Percentiles rank a stretch among this genome's conserved stretches.
Conservation (phyloP, 2,329 filamentous ascomycete species). For the Phialophora expanda region DNA sequence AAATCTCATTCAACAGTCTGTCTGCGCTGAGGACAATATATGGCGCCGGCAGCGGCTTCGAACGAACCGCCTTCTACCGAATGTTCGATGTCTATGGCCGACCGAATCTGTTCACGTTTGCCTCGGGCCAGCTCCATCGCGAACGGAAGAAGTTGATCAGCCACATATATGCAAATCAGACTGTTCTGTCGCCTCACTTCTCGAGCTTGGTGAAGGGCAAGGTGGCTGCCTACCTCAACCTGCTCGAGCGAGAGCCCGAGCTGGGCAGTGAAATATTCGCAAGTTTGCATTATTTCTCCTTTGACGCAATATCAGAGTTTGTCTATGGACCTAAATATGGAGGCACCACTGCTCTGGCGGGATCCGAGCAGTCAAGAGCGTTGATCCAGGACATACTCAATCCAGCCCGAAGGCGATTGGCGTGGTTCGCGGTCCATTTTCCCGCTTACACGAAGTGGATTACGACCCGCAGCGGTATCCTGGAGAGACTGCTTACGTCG, state of each 20-base stretch:
- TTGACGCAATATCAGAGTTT: constrained; percentile 60
- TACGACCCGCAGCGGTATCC: constrained; percentile 50
- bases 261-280: constrained; percentile 53
- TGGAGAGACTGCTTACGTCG: constrained; percentile 45
- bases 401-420: constrained; percentile 52
- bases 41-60: constrained; percentile 59
- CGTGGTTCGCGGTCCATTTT: constrained; percentile 59
- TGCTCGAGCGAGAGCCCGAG: constrained; percentile 48
- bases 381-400: constrained; percentile 58
- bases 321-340: constrained; percentile 55
- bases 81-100: constrained; percentile 57
- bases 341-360: constrained; percentile 52
- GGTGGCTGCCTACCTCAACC: constrained; percentile 48
- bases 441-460: constrained; percentile 56
- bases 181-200: constrained; percentile 47
- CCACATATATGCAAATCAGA: constrained; percentile 60
- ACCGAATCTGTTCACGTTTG: constrained; percentile 60
- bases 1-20: constrained; percentile 53
- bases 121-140: constrained; percentile 50
- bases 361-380: constrained; percentile 46
- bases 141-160: constrained; percentile 56
- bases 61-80: constrained; percentile 58
- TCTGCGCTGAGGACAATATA: constrained; percentile 60
- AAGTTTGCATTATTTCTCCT: constrained; percentile 59
- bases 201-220: constrained; percentile 49